A percentile compares a stretch with the other conserved stretches of the same genome.
Evolutionary conservation across 768 basidiomycete species (phyloP).

Genomic region (Sutorius australiensis): DNA sequence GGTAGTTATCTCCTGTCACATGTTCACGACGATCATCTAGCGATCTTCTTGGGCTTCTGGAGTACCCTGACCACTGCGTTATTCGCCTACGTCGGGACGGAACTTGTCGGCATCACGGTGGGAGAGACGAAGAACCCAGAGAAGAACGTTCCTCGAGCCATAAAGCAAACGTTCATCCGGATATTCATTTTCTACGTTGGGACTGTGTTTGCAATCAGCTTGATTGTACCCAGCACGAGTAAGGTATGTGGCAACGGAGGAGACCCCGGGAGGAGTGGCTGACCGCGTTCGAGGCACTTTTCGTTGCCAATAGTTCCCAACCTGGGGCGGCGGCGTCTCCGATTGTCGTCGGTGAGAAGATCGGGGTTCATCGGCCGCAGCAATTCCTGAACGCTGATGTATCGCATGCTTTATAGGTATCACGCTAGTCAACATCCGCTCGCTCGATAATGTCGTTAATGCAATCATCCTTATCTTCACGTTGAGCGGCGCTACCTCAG

Average conservation of each 20-base stretch:
- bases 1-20: conserved; percentile 46
- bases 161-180: conserved; percentile 59
- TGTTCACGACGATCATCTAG: conserved; percentile 45
- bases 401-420: not conserved
- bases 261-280: conserved; percentile 10
- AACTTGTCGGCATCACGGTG: conserved; percentile 68
- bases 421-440: conserved; percentile 49
- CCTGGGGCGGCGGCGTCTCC: conserved; percentile 58
- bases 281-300: conserved; percentile 20
- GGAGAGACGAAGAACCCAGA: conserved; percentile 65
- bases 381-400: not conserved
- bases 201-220: conserved; percentile 66
- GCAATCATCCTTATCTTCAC: conserved; percentile 61
- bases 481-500: conserved; percentile 61
- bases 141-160: conserved; percentile 70
- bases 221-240: conserved; percentile 63
- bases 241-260: conserved; percentile 37
- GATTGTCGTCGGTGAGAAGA: conserved; percentile 52
- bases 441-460: conserved; percentile 51
- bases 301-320: conserved; percentile 38
- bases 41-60: conserved; percentile 71
- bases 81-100: conserved; percentile 73
- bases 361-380: conserved; percentile 20
- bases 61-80: conserved; percentile 65
- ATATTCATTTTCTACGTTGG: conserved; percentile 64